Evolutionary conservation across 805 yeast genomes (phyloP).

Genomic region (Candida gorgasii): DNA sequence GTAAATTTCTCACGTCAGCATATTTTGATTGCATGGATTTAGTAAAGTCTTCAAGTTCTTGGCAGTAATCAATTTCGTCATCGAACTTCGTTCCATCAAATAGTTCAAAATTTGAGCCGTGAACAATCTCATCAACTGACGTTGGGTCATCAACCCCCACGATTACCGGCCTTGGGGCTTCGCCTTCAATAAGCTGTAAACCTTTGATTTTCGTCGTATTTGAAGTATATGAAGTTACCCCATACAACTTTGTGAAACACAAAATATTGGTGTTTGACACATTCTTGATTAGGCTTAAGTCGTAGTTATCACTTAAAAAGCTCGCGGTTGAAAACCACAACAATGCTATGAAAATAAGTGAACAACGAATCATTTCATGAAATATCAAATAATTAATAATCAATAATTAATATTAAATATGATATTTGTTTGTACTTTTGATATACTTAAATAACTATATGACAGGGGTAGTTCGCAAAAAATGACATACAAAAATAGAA

Average conservation of each 20-base stretch:
- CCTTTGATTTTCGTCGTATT: slow-evolving; percentile 2
- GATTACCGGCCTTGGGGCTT: slow-evolving; percentile 2
- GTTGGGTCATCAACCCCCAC: slow-evolving; percentile 1
- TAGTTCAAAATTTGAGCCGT: slow-evolving; percentile 1
- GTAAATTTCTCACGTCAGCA: not conserved
- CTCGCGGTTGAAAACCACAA: slow-evolving; percentile 1
- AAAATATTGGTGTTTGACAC: slow-evolving; percentile 2
- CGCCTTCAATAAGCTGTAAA: slow-evolving; percentile 4
- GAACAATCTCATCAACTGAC: slow-evolving; percentile 3
- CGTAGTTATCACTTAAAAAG: slow-evolving; percentile 1
- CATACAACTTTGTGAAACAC: slow-evolving; percentile 2
- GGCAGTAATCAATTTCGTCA: slow-evolving; percentile 1
- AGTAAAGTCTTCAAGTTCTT: slow-evolving; percentile 3
- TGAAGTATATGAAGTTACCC: slow-evolving; percentile 1
- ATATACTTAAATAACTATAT: not conserved
- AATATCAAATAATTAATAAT: no score
- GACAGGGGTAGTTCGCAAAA: slow-evolving; percentile 1
- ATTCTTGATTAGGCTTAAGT: slow-evolving; percentile 1
- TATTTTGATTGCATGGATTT: slow-evolving; percentile 1
- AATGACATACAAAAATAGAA: not conserved
- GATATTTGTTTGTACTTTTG: not conserved
- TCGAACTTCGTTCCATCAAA: slow-evolving; percentile 3
- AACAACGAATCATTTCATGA: not conserved
- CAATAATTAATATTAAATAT: not conserved
- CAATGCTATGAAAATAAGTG: slow-evolving; percentile 1